Evolutionary conservation across 495 filamentous ascomycete species (phyloP).

Genomic region (Neurospora intermedia): DNA sequence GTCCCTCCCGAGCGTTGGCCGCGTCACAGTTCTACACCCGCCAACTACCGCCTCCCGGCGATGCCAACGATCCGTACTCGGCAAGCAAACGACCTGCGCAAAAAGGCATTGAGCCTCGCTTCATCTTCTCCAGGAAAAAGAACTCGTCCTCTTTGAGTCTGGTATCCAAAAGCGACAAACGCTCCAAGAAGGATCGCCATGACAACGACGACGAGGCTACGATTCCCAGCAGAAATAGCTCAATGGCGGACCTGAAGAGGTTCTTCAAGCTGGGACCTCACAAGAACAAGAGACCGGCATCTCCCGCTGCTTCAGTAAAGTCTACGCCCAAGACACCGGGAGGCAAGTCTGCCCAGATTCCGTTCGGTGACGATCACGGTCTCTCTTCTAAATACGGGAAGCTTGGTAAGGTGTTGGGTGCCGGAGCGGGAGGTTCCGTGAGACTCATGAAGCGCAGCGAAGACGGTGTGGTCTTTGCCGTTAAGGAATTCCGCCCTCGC

Average conservation of each 20-base stretch:
- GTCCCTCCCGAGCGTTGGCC: constrained; percentile 48
- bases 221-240: constrained; percentile 53
- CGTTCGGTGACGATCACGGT: constrained; percentile 91
- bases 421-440: constrained; percentile 91
- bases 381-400: constrained; percentile 89
- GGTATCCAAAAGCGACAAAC: constrained; percentile 19
- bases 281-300: constrained; percentile 51
- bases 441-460: constrained; percentile 85
- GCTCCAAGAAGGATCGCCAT: constrained; percentile 18
- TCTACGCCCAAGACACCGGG: constrained; percentile 44
- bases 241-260: constrained; percentile 88
- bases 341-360: constrained; percentile 55
- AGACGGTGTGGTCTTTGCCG: constrained; percentile 87
- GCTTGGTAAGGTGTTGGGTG: constrained; percentile 84
- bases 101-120: constrained; percentile 65
- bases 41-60: constrained; percentile 69
- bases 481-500: constrained; percentile 90
- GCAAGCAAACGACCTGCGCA: constrained; percentile 69
- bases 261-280: constrained; percentile 68
- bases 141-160: constrained; percentile 37
- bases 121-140: constrained; percentile 61
- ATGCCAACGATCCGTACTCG: constrained; percentile 81
- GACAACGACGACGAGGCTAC: constrained; percentile 36
- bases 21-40: constrained; percentile 50
- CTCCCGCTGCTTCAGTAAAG: constrained; percentile 41